Base-by-base conservation (phyloP, 495 filamentous ascomycete species). In the Penicillium atrosanguineum region DNA sequence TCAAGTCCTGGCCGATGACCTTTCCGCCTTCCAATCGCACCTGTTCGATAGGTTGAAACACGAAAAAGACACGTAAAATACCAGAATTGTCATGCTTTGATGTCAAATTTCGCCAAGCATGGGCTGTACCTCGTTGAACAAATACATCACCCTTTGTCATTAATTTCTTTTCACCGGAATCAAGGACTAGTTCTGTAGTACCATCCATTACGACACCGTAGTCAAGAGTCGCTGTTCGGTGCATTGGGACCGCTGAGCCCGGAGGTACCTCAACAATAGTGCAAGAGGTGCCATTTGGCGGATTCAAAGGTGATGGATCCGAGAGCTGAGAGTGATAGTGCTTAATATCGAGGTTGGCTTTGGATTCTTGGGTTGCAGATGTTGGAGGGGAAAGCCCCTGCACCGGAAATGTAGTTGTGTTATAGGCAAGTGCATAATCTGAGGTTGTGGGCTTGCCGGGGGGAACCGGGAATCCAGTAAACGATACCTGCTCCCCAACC, bases 141-240 rank as follows among this genome's bases (percentile, higher is more conserved):
- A 75, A 75, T 12, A 87, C 70, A 60, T 90, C 85, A 3, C 87
- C 87, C 20, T 78, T 64, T 63, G 74, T 68, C 77, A 90, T 64
- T 15, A 67, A 47, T 46, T 66, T 65, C 49, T 61, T 68, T 62
- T 82, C 82, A 0, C 85, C 87, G 18, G 72, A 70, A 63, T 89
- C 87, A n/a, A 90, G 69, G 14, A 83, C 56, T 67, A 85, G 69
- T 53, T 88, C 83, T 4, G 88, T 59, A 55, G 73, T 61, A 3
- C 86, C 86, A 60, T 88, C 85, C 8, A 89, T 50, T 36, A 89
- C 73, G 53, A 88, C 76, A 23, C 84, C 85, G 53, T 85, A 88
- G 53, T 89, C 86, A 5, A 89, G 63, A 4, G 73, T 79, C 58
- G 79, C 73, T 7, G 86, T 87, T 4, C 84, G 73, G 58, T 89